These are phyloP conservation scores for Cytospora chrysosperma DNA, from an alignment of 2,329 filamentous ascomycete species.

Conservation along the genomic window DNA sequence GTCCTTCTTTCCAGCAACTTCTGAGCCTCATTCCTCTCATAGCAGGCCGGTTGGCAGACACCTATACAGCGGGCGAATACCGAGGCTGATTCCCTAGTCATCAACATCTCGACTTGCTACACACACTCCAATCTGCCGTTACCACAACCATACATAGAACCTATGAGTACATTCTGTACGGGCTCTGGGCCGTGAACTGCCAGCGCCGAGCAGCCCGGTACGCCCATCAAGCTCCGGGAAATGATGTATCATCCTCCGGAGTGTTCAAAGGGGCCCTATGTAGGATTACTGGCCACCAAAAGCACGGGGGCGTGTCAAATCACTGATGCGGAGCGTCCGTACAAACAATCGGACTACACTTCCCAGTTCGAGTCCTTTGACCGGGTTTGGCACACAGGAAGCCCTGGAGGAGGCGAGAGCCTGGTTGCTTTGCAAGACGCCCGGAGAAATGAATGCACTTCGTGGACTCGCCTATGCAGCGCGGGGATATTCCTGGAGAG, in stretches of 20 bases:
- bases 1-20: neutral
- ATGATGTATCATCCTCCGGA: neutral
- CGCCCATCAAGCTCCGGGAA: neutral
- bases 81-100: neutral
- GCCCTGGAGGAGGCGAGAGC: neutral
- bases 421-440: neutral
- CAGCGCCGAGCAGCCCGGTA: neutral
- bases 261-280: neutral
- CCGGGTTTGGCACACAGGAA: neutral
- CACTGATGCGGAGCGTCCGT: neutral
- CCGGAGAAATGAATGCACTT: neutral
- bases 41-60: neutral
- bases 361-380: neutral
- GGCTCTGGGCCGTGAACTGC: neutral
- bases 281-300: neutral
- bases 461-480: neutral
- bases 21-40: neutral
- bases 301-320: neutral
- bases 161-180: neutral
- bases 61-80: neutral
- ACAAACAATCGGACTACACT: neutral
- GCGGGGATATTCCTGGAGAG: neutral
- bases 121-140: neutral
- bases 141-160: neutral
- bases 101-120: neutral